phyloP scores from a whole-genome alignment of 1,284 basidiomycete genomes.

The Cutaneotrichosporon sp. region DNA sequence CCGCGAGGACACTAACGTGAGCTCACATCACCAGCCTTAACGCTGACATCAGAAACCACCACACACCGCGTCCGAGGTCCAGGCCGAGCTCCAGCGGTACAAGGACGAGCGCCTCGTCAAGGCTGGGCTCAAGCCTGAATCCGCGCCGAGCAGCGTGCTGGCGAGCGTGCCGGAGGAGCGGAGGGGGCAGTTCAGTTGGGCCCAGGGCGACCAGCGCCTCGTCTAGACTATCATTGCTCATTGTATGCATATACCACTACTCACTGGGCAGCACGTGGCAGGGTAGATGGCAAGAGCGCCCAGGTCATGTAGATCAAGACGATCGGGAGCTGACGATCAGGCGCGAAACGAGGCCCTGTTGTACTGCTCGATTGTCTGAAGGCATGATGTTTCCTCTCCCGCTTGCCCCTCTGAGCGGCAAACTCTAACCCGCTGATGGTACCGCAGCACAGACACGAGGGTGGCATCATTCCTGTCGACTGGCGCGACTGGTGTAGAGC shows the following conservation, averaged over 20 bases:
- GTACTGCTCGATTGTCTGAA: no score
- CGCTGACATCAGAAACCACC: slow-evolving; percentile 40
- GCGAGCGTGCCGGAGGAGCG: slow-evolving; percentile 6
- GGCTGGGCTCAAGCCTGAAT: slow-evolving; percentile 6
- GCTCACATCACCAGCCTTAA: slow-evolving; percentile 12
- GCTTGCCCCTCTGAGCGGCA: no score
- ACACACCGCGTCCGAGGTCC: slow-evolving; percentile 33
- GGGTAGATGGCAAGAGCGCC: background rate
- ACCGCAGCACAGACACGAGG: no score
- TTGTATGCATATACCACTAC: slow-evolving; percentile 24
- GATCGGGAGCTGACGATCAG: background rate
- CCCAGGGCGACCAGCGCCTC: slow-evolving; percentile 25
- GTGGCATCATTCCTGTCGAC: no score
- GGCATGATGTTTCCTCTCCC: no score
- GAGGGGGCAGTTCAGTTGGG: slow-evolving; percentile 20
- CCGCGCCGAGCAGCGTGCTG: slow-evolving; percentile 1
- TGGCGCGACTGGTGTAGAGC: no score
- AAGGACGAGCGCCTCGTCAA: slow-evolving; percentile 30
- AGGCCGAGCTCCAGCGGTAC: slow-evolving; percentile 39
- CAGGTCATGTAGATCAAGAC: background rate
- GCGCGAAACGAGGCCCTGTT: no score
- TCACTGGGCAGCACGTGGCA: slow-evolving; percentile 6
- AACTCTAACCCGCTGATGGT: no score
- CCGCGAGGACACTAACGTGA: slow-evolving; percentile 49
- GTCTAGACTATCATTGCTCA: slow-evolving; percentile 16